phyloP scores from a whole-genome alignment of 2,329 filamentous ascomycete genomes.

The Fusarium equiseti region DNA sequence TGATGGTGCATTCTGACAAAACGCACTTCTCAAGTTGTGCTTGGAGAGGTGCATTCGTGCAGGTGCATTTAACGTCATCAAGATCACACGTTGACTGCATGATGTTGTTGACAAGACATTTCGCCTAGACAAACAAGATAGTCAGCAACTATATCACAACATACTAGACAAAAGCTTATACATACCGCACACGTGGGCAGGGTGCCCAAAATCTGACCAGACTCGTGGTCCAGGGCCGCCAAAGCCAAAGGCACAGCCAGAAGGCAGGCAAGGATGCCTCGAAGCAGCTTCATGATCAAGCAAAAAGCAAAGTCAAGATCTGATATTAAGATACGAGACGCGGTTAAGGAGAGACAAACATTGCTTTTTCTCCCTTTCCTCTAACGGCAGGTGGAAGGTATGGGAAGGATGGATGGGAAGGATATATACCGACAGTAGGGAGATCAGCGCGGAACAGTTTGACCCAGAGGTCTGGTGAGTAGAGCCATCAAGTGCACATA shows the following conservation, averaged over 20 bases:
- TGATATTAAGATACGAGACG: too few species aligned
- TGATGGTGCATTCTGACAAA: neutral
- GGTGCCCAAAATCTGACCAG: neutral
- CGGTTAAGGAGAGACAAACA: neutral
- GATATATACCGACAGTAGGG: too few species aligned
- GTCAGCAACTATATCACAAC: too few species aligned
- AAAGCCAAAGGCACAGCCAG: neutral
- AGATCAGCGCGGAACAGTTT: neutral
- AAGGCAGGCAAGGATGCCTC: neutral
- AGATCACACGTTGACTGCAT: neutral
- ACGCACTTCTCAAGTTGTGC: neutral
- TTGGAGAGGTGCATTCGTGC: neutral
- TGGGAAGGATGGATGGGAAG: too few species aligned
- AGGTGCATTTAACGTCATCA: neutral
- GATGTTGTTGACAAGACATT: neutral
- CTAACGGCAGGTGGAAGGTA: neutral
- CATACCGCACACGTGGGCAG: neutral
- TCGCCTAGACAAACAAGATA: neutral
- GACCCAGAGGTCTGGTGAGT: neutral
- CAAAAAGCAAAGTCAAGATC: too few species aligned
- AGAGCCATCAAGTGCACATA: too few species aligned
- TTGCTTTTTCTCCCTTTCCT: neutral
- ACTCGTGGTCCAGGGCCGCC: neutral
- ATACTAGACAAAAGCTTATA: neutral
- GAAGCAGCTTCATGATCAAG: neutral